Evolutionary conservation across 441 rosid genomes (phyloP).

Genomic region (Brassica balearica): DNA sequence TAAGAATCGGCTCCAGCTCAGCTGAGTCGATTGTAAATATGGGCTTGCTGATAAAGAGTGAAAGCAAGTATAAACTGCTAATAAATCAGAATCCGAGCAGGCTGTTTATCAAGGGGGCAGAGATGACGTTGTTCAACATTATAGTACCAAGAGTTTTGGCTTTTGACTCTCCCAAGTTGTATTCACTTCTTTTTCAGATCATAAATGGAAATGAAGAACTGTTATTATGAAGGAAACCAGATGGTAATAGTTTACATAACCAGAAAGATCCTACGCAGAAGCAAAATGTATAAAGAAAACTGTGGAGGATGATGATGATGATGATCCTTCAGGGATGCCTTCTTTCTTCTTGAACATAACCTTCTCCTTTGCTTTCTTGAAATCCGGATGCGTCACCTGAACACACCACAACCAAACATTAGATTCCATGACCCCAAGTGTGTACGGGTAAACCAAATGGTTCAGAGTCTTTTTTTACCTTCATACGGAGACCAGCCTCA

Average conservation of each 20-base stretch:
- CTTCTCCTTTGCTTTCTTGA: not conserved
- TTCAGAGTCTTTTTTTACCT: not conserved
- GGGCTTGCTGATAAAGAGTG: not conserved
- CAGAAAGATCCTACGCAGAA: not conserved
- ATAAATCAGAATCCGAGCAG: too few species aligned
- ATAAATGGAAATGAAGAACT: not conserved
- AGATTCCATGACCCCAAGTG: not conserved
- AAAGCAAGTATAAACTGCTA: too few species aligned
- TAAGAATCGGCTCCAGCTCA: not conserved
- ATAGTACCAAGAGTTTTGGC: not conserved
- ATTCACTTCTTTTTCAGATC: not conserved
- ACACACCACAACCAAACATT: not conserved
- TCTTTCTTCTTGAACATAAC: conserved; percentile 1
- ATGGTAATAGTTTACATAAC: not conserved
- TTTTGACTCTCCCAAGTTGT: not conserved
- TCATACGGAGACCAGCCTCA: conserved; percentile 68
- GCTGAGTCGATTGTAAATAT: not conserved
- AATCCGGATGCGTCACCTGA: not conserved
- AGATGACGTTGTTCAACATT: not conserved
- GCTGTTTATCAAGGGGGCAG: not conserved
- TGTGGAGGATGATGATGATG: not conserved
- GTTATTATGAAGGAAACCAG: not conserved
- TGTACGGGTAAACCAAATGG: not conserved
- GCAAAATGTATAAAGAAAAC: not conserved
- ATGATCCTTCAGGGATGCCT: not conserved